Conservation (phyloP, 768 basidiomycete species). For the Pisolithus tinctorius region DNA sequence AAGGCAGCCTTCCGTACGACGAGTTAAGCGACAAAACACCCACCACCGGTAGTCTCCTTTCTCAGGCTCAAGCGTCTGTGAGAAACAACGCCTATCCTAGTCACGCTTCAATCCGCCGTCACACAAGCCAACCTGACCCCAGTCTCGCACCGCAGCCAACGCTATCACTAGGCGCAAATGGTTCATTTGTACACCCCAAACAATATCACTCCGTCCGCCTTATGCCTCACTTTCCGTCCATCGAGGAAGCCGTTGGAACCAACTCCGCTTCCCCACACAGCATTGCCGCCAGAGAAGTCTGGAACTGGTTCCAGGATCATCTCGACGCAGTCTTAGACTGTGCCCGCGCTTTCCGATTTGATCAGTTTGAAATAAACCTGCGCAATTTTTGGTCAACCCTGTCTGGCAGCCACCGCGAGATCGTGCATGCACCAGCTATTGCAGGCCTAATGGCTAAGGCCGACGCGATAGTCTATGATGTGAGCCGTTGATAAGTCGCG, state of each 20-base stretch:
- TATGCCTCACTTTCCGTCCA: slow-evolving; percentile 74
- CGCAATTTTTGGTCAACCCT: slow-evolving; percentile 81
- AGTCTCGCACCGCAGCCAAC: slow-evolving; percentile 49
- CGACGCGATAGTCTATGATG: slow-evolving; percentile 87
- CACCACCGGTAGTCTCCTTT: slow-evolving; percentile 68
- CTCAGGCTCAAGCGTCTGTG: slow-evolving; percentile 63
- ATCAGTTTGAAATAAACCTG: slow-evolving; percentile 84
- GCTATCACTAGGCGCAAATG: slow-evolving; percentile 45
- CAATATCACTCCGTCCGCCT: slow-evolving; percentile 63
- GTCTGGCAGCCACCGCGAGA: slow-evolving; percentile 70
- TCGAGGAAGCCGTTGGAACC: slow-evolving; percentile 76
- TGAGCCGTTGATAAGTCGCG: slow-evolving; percentile 35
- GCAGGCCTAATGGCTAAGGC: slow-evolving; percentile 86
- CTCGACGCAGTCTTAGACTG: slow-evolving; percentile 76
- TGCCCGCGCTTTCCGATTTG: slow-evolving; percentile 72
- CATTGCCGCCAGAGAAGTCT: slow-evolving; percentile 78
- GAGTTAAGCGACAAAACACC: slow-evolving; percentile 84
- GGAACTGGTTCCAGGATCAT: slow-evolving; percentile 91
- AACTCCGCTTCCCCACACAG: slow-evolving; percentile 71
- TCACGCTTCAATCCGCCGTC: slow-evolving; percentile 74
- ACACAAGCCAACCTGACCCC: slow-evolving; percentile 49
- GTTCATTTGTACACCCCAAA: slow-evolving; percentile 42
- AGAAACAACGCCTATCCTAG: slow-evolving; percentile 55
- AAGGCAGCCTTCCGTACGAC: slow-evolving; percentile 48
- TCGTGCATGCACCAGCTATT: slow-evolving; percentile 84